A percentile compares a stretch with the other conserved stretches of the same genome.
Evolutionary conservation across 1,284 basidiomycete species (phyloP).

Genomic region (Melanopsichium pennsylvanicum): DNA sequence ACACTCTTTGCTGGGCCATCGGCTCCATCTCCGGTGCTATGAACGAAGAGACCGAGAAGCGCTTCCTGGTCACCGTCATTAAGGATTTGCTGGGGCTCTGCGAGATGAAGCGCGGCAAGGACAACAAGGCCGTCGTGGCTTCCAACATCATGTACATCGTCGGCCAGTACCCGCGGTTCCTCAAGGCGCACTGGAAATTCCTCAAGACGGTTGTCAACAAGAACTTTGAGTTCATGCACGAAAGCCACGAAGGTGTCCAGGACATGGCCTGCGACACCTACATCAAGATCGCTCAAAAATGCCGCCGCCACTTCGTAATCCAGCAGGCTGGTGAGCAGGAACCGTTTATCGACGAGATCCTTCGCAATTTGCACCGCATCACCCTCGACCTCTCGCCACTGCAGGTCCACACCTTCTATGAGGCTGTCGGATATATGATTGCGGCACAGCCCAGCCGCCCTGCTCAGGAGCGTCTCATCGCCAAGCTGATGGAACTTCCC

Average conservation of each 20-base stretch:
- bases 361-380: slow-evolving; percentile 88
- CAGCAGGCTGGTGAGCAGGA: slow-evolving; percentile 96
- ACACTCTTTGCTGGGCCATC: slow-evolving; percentile 99
- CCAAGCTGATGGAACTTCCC: slow-evolving; percentile 94
- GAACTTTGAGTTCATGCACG: slow-evolving; percentile 99
- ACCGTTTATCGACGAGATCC: slow-evolving; percentile 97
- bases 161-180: slow-evolving; percentile 98
- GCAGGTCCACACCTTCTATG: slow-evolving; percentile 74
- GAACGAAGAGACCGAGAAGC: slow-evolving; percentile 98
- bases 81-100: slow-evolving; percentile 95
- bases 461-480: slow-evolving; percentile 92
- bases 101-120: slow-evolving; percentile 98
- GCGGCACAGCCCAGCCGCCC: slow-evolving; percentile 97
- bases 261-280: slow-evolving; percentile 99
- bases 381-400: slow-evolving; percentile 93
- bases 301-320: slow-evolving; percentile 97
- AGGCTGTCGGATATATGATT: slow-evolving; percentile 99
- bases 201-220: slow-evolving; percentile 99
- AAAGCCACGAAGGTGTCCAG: slow-evolving; percentile 98
- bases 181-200: slow-evolving; percentile 99
- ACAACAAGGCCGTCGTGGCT: slow-evolving; percentile 99
- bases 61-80: slow-evolving; percentile 98
- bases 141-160: slow-evolving; percentile 99
- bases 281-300: slow-evolving; percentile 99
- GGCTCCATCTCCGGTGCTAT: slow-evolving; percentile 99